Evolutionary conservation across 768 basidiomycete species (phyloP).

Genomic region (Rhodotorula sphaerocarpa): DNA sequence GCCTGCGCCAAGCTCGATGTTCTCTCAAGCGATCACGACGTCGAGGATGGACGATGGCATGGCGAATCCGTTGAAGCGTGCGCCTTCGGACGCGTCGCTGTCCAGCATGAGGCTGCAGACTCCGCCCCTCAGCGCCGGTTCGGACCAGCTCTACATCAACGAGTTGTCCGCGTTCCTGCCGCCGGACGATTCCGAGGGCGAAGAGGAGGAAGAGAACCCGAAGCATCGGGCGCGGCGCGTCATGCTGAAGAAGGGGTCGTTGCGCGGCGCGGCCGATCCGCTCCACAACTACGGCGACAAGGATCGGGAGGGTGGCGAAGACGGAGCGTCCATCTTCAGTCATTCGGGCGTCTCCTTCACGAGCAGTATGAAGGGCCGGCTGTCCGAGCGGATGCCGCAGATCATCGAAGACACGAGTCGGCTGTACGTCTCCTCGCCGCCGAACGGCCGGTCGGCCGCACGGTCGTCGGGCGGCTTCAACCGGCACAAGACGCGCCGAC

Average conservation of each 20-base stretch:
- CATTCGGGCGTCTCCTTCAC: not conserved
- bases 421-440: slow-evolving; percentile 13
- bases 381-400: slow-evolving; percentile 36
- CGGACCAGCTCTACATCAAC: no score
- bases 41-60: no score
- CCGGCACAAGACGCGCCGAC: slow-evolving; percentile 64
- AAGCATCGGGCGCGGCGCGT: slow-evolving; percentile 47
- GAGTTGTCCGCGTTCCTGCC: no score
- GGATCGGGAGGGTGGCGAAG: not conserved
- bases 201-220: slow-evolving; percentile 39
- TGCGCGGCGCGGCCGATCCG: slow-evolving; percentile 39
- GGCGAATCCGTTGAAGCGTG: slow-evolving; percentile 39
- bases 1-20: slow-evolving; percentile 3
- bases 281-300: slow-evolving; percentile 35
- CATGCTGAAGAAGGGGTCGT: slow-evolving; percentile 45
- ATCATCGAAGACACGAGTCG: slow-evolving; percentile 37
- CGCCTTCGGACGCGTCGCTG: slow-evolving; percentile 41
- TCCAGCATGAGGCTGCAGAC: not conserved
- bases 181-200: no score
- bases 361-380: slow-evolving; percentile 23
- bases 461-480: slow-evolving; percentile 41
- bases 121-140: no score
- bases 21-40: not conserved
- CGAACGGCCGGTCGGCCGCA: not conserved
- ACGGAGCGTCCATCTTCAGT: not conserved